A percentile compares a stretch with the other conserved stretches of the same genome.
These are phyloP conservation scores for Cladophialophora exuberans DNA, from an alignment of 2,329 filamentous ascomycete species.

Conservation along the genomic window DNA sequence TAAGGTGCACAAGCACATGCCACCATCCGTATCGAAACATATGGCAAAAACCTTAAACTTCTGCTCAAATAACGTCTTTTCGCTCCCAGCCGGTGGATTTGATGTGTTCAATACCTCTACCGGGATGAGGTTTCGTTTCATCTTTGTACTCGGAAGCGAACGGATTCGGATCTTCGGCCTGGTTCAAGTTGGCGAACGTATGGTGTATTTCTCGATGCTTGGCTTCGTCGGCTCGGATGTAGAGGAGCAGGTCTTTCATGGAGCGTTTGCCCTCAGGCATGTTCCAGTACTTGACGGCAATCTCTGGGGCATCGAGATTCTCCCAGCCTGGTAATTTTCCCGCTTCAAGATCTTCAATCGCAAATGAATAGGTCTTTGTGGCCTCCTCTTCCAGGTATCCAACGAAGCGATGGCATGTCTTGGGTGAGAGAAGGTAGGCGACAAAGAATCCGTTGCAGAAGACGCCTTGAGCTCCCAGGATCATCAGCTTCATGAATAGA, in stretches of 20 bases:
- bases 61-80: slow-evolving; percentile 68
- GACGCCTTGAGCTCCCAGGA: slow-evolving; percentile 89
- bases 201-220: slow-evolving; percentile 95
- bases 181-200: slow-evolving; percentile 84
- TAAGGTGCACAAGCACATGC: not conserved
- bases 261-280: slow-evolving; percentile 83
- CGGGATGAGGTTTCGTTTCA: slow-evolving; percentile 66
- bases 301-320: slow-evolving; percentile 77
- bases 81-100: slow-evolving; percentile 80
- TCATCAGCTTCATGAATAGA: slow-evolving; percentile 88
- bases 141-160: slow-evolving; percentile 84
- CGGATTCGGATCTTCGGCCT: slow-evolving; percentile 86
- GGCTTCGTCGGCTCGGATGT: slow-evolving; percentile 87
- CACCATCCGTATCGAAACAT: not conserved
- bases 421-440: slow-evolving; percentile 81
- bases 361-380: slow-evolving; percentile 90
- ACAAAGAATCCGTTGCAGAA: slow-evolving; percentile 96
- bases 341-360: slow-evolving; percentile 81
- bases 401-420: slow-evolving; percentile 91
- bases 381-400: slow-evolving; percentile 98
- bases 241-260: slow-evolving; percentile 85
- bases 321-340: slow-evolving; percentile 85
- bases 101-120: slow-evolving; percentile 66
- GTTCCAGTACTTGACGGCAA: slow-evolving; percentile 89
- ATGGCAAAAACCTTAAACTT: not conserved